Base-by-base conservation (phyloP, 345 rosid species). In the Corchorus capsularis region DNA sequence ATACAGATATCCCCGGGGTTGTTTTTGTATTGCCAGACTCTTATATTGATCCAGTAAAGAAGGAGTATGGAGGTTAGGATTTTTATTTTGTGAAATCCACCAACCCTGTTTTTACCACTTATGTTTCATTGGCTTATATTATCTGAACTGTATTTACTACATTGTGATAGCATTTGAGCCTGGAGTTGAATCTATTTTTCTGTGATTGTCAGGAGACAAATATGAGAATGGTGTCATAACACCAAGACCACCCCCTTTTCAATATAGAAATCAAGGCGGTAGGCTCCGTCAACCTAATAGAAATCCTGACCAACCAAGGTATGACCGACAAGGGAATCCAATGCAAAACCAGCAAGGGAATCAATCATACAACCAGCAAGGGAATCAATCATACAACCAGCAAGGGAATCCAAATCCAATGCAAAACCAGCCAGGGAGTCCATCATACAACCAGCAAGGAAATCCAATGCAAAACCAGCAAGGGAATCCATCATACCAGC, bases 1-100 rank as follows among this genome's bases (percentile, higher is more conserved):
- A 62, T 78, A 79, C 87, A 96, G 99, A 83, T 78, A 4, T 94
- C 7, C 95, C 94, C 0, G 95, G 97, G 72, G 99, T 91, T 65
- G 93, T 91, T 32, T 96, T 91, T 50, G 84, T 96, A 46, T 81
- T 94, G 76, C 98, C 99, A 1, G 99, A 96, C 83, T 96, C 98
- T 13, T 93, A 93, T 81, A 91, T 96, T 61, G 98, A 96, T 87
- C 95, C 97, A 4, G 83, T 52, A 56, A 96, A 91, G 78, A 92
- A 94, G 86, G 92, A 92, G 67, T 94, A 94, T 77, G 99, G 97
- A 90, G 98, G 99, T 94, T 45, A 79, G 83, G 8, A 35, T 75
- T 66, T 60, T 16, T 20, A 43, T 64, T 6, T 32, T 35, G 4
- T 6, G 71, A 47, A 6, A 68, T 6, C n/a, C 0, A 39, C 6